Base-by-base conservation (phyloP, 495 filamentous ascomycete genomes). In the Penicillium malachiteum region DNA sequence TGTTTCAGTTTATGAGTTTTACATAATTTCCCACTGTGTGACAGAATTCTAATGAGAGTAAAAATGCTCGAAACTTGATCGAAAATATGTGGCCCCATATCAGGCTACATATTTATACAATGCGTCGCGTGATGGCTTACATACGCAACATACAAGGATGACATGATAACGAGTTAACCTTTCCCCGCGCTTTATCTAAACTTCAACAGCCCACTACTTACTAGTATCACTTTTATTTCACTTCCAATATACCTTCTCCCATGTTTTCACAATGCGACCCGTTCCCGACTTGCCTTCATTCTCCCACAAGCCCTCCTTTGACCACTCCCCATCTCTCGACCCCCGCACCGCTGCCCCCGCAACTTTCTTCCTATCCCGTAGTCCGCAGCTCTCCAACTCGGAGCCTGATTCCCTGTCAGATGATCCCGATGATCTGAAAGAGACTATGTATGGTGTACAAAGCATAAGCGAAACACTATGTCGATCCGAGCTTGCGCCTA, bases 361-460 rank as follows among this genome's bases (percentile, higher is more conserved):
- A 47, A 78, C 76, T 46, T 81, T 81, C 66, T 80, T 81, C 54
- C 63, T 79, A 50, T 66, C 72, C 42, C 72, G 72, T 55, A 69
- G 41, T 46, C 56, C 60, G 39, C 48, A 68, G 57, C 49, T 52
- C 52, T 58, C 62, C 43, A 68, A 74, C 18, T 48, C 55, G 40
- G 62, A 73, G 32, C 37, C 64, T 55, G 67, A 64, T 45, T 33
- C 60, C 52, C 58, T 60, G 48, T 50, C 60, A 47, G 65, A 70
- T 42, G 62, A 55, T 16, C 41, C 47, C 9, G 64, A 55, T 7
- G 55, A 54, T 31, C 48, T 46, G 18, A 66, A 65, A 54, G 70
- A 78, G 52, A 83, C 74, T 58, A 78, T 74, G 50, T 87, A 81
- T 60, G 86, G 87, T 5, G 83, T 90, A 7, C 78, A 85, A 59